Conservation (phyloP, 2,329 filamentous ascomycete species). For the Ascochyta koolunga region DNA sequence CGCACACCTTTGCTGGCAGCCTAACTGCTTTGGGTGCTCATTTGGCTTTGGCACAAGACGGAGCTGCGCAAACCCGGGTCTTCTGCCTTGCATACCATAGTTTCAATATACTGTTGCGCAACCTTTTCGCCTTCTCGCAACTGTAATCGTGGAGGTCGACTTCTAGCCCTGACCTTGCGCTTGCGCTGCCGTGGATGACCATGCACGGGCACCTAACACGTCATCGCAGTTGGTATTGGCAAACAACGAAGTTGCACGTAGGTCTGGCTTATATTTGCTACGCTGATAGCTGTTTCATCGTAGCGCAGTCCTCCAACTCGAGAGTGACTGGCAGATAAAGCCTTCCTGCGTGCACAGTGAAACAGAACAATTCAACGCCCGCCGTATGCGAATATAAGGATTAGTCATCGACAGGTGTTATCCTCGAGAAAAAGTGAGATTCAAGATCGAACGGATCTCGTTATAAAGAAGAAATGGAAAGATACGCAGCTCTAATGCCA, state of each 20-base stretch:
- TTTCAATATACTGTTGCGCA: slow-evolving; percentile 3
- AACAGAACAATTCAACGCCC: slow-evolving; percentile 6
- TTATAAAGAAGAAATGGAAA: neutral
- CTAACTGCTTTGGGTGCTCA: slow-evolving; percentile 22
- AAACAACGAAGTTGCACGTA: neutral
- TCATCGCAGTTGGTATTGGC: slow-evolving; percentile 17
- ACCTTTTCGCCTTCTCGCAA: neutral
- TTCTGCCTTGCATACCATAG: slow-evolving; percentile 7
- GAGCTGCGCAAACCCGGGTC: slow-evolving; percentile 9
- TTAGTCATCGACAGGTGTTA: neutral
- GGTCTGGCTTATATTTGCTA: slow-evolving; percentile 4
- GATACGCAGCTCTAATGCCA: slow-evolving; percentile 14
- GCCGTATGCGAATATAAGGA: slow-evolving; percentile 5
- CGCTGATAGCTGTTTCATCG: slow-evolving; percentile 5
- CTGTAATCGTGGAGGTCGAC: neutral
- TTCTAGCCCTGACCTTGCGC: neutral
- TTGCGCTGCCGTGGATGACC: neutral
- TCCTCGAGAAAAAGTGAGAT: neutral
- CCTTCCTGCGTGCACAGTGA: neutral
- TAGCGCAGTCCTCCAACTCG: slow-evolving; percentile 2
- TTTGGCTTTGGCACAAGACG: slow-evolving; percentile 17
- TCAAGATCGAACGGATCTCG: neutral
- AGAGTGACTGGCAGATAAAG: neutral
- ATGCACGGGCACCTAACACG: slow-evolving; percentile 10
- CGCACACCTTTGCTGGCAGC: slow-evolving; percentile 28